Evolutionary conservation across 352 stramenopile genomes (phyloP).

Genomic region (Phytopythium ostracodes): DNA sequence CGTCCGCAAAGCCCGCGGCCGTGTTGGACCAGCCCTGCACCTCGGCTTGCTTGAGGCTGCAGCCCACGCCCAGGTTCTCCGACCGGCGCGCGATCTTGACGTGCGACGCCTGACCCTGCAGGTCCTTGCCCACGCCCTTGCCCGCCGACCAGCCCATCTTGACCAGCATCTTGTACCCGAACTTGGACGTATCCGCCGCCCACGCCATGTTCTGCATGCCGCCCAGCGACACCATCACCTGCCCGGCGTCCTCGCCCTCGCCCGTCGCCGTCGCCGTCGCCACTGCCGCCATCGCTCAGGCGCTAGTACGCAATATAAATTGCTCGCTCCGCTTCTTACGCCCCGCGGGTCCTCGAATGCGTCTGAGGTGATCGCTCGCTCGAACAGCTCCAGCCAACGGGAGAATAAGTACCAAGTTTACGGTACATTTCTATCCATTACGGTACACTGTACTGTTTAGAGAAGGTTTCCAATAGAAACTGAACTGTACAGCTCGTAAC

Average conservation of each 20-base stretch:
- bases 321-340: too few relatives aligned
- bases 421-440: too few relatives aligned
- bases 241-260: conserved; percentile 16
- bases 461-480: too few relatives aligned
- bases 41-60: conserved; percentile 85
- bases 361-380: too few relatives aligned
- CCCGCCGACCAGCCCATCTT: conserved; percentile 97
- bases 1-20: conserved; percentile 71
- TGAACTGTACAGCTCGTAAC: too few relatives aligned
- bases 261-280: conserved; percentile 14
- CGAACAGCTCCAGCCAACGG: too few relatives aligned
- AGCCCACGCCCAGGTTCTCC: conserved; percentile 90
- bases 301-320: too few relatives aligned
- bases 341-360: too few relatives aligned
- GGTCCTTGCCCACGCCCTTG: conserved; percentile 91
- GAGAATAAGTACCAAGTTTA: too few relatives aligned
- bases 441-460: too few relatives aligned
- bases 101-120: conserved; percentile 86
- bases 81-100: conserved; percentile 86
- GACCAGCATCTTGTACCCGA: conserved; percentile 93
- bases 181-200: conserved; percentile 89
- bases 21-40: conserved; percentile 86
- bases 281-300: conserved; percentile 23
- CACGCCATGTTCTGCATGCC: conserved; percentile 89
- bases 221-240: conserved; percentile 76